Evolutionary conservation across 2,329 filamentous ascomycete species (phyloP).

Genomic region (Fusarium aywerte): DNA sequence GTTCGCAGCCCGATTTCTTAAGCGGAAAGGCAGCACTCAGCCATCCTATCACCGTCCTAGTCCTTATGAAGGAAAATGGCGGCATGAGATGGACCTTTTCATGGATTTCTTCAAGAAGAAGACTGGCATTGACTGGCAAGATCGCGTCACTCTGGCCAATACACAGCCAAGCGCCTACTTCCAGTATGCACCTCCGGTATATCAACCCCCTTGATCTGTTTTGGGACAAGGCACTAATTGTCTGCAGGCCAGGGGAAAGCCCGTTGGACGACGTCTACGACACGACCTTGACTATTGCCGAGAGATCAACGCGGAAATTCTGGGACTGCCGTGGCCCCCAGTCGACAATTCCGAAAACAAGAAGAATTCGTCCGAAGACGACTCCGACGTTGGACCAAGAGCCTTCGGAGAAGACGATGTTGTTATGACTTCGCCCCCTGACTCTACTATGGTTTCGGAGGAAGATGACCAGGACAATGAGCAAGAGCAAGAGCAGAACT

Average conservation of each 20-base stretch:
- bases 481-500: neutral
- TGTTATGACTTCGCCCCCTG: neutral
- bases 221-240: neutral
- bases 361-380: neutral
- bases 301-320: slow-evolving; percentile 49
- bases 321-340: slow-evolving; percentile 46
- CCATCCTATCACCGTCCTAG: slow-evolving; percentile 55
- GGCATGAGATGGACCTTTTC: slow-evolving; percentile 62
- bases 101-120: slow-evolving; percentile 66
- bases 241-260: slow-evolving; percentile 51
- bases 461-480: neutral
- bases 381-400: neutral
- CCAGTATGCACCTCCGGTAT: slow-evolving; percentile 60
- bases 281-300: slow-evolving; percentile 50
- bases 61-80: slow-evolving; percentile 53
- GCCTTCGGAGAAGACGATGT: slow-evolving; percentile 1
- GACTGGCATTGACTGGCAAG: slow-evolving; percentile 69
- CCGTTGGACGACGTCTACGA: slow-evolving; percentile 51
- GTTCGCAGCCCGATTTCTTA: slow-evolving; percentile 64
- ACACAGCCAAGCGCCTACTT: slow-evolving; percentile 52
- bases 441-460: too few species aligned
- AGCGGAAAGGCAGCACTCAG: slow-evolving; percentile 52
- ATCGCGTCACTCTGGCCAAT: slow-evolving; percentile 56
- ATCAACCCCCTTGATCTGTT: slow-evolving; percentile 30
- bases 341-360: slow-evolving; percentile 5